Conservation (phyloP, 257 asterid genomes). For the Solanum virginianum region DNA sequence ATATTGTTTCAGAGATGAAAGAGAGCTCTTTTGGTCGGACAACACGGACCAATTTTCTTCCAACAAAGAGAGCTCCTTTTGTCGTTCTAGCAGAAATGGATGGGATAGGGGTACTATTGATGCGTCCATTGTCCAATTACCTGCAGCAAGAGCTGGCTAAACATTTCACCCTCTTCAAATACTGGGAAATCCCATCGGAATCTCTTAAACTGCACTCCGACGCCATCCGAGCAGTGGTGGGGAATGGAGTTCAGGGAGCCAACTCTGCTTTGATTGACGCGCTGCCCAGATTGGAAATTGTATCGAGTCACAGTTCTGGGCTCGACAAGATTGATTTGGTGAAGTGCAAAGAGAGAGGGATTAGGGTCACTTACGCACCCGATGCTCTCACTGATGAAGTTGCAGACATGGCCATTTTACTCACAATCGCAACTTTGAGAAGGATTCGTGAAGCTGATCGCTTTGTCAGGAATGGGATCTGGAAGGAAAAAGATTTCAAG, state of each 20-base stretch:
- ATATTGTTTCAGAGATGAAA: too few species aligned
- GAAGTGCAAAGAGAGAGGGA: slow-evolving; percentile 44
- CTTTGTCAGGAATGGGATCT: slow-evolving; percentile 35
- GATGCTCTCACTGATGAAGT: slow-evolving; percentile 41
- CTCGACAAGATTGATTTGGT: slow-evolving; percentile 44
- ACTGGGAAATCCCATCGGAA: slow-evolving; percentile 32
- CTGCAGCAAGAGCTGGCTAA: slow-evolving; percentile 27
- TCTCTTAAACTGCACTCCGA: slow-evolving; percentile 17
- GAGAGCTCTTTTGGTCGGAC: not conserved
- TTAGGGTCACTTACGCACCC: slow-evolving; percentile 49
- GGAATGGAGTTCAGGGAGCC: slow-evolving; percentile 36
- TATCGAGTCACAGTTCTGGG: slow-evolving; percentile 49
- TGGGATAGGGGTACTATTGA: slow-evolving; percentile 28
- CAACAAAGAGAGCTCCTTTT: not conserved
- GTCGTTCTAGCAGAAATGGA: slow-evolving; percentile 16
- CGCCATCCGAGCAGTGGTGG: slow-evolving; percentile 34
- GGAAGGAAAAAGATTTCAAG: slow-evolving; percentile 34
- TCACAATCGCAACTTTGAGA: slow-evolving; percentile 44
- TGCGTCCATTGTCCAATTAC: slow-evolving; percentile 40
- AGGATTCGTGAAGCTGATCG: slow-evolving; percentile 36
- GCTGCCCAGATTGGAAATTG: slow-evolving; percentile 38
- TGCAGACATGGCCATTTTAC: slow-evolving; percentile 48
- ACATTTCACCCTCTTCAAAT: slow-evolving; percentile 36
- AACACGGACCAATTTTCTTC: not conserved
- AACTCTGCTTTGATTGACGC: slow-evolving; percentile 37